Evolutionary conservation across 495 filamentous ascomycete species (phyloP), one percentile per base, ranked within the genome.

Genomic region (Trichocladium antarcticum): DNA sequence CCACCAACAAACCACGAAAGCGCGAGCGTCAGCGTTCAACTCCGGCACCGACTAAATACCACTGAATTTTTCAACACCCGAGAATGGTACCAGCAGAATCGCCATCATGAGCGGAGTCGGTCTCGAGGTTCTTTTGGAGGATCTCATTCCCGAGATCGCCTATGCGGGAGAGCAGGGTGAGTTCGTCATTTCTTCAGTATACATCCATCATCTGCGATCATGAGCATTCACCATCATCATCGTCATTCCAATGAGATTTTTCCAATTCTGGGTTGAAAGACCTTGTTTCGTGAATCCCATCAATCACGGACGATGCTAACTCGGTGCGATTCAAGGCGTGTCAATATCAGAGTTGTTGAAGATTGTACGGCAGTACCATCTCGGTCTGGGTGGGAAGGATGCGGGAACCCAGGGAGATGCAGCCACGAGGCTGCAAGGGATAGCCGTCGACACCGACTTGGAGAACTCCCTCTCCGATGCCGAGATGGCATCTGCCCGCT

Each of bases 121-220:
- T 50, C 66, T 85, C 45, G 82, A 87, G 63, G 78, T 78, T 49
- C 66, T 92, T 63, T 79, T 89, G 40, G 75, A 83, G 54, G 80
- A 77, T 58, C 65, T 89, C 40, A 66, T 90, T 38, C 74, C 75
- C 16, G 82, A 85, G 69, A 82, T 90, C 60, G 83, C 84, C 6
- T 72, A 70, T 57, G 68, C 66, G 44, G 85, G 85, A 27, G 74
- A 76, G 50, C 71, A 76, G 69, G 85, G 85, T 89, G 64, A 67
- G 84, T 76, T 76, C 42, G 11, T 11, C 21, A 34, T 50, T 37
- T 51, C 54, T 54, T 31, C n/a, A n/a, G n/a, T 20, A 37, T 20
- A 22, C 16, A 31, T 41, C 38, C 29, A 20, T 28, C 47, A 35
- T 36, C 24, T 15, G 11, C 39, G 39, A 50, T 7, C 22, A 42